Evolutionary conservation across 2,329 filamentous ascomycete genomes (phyloP).

Genomic region (Zymoseptoria tritici): DNA sequence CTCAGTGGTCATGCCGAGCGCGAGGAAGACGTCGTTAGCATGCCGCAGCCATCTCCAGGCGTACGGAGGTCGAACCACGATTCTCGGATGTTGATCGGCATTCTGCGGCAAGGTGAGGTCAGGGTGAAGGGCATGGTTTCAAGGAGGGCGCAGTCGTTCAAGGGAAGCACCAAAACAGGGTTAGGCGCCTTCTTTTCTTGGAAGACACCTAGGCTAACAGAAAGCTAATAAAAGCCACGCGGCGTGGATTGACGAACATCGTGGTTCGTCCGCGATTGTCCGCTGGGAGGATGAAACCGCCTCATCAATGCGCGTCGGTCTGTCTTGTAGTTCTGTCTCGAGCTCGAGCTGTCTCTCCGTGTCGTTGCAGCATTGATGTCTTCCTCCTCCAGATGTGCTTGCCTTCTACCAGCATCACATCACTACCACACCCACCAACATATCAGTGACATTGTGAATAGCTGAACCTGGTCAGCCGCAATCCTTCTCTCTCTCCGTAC

Average conservation of each 20-base stretch:
- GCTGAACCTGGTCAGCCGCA: neutral
- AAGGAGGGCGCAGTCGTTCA: neutral
- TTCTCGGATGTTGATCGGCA: neutral
- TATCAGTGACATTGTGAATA: neutral
- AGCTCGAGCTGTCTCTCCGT: neutral
- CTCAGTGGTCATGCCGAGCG: neutral
- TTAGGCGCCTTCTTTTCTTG: neutral
- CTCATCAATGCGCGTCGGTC: neutral
- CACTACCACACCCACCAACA: neutral
- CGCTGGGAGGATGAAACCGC: neutral
- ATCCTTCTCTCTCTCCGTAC: neutral
- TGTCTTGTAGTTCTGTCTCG: neutral
- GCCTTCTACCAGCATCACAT: neutral
- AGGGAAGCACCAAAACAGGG: neutral
- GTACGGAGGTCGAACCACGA: neutral
- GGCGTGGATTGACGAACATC: neutral
- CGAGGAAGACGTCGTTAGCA: neutral
- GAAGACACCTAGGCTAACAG: neutral
- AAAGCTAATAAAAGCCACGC: neutral
- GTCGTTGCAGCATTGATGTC: neutral
- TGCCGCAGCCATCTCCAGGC: neutral
- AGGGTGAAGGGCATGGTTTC: neutral
- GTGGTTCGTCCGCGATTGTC: neutral
- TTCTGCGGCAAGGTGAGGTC: neutral
- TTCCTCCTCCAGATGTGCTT: neutral